These are phyloP conservation scores for Xylaria sp. DNA, from an alignment of 2,329 filamentous ascomycete genomes.

Conservation along the genomic window DNA sequence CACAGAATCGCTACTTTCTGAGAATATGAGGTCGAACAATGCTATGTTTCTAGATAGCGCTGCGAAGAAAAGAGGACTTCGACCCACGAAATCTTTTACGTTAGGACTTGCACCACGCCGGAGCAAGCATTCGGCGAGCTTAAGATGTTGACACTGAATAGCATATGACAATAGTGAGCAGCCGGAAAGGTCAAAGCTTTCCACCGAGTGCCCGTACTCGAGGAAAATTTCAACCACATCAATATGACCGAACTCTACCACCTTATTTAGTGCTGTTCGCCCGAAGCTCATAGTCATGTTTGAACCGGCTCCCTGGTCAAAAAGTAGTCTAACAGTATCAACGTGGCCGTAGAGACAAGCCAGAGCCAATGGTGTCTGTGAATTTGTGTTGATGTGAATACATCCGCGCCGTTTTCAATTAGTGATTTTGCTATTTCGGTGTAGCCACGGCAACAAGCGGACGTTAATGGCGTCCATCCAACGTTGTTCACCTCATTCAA, in stretches of 20 bases:
- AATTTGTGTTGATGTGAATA: background rate
- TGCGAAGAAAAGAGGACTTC: slow-evolving; percentile 3
- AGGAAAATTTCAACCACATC: background rate
- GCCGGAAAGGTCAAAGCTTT: background rate
- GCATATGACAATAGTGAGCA: background rate
- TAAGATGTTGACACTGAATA: too few relatives aligned
- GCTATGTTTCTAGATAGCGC: background rate
- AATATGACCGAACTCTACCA: background rate
- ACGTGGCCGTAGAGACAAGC: background rate
- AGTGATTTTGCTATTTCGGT: slow-evolving; percentile 43
- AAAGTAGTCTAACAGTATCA: background rate
- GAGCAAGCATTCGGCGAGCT: background rate
- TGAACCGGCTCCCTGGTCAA: background rate
- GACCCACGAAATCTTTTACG: background rate
- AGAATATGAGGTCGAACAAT: background rate
- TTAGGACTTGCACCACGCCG: background rate
- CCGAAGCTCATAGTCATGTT: background rate
- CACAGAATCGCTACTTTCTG: background rate
- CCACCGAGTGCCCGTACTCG: background rate
- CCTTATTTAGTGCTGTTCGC: background rate
- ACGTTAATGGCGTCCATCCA: slow-evolving; percentile 22
- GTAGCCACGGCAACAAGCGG: slow-evolving; percentile 31
- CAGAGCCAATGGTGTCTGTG: background rate
- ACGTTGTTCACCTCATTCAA: background rate
- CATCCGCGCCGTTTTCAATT: slow-evolving; percentile 11